These are phyloP conservation scores for Durio zibethinus DNA, from an alignment of 345 rosid species.

Conservation along the genomic window DNA sequence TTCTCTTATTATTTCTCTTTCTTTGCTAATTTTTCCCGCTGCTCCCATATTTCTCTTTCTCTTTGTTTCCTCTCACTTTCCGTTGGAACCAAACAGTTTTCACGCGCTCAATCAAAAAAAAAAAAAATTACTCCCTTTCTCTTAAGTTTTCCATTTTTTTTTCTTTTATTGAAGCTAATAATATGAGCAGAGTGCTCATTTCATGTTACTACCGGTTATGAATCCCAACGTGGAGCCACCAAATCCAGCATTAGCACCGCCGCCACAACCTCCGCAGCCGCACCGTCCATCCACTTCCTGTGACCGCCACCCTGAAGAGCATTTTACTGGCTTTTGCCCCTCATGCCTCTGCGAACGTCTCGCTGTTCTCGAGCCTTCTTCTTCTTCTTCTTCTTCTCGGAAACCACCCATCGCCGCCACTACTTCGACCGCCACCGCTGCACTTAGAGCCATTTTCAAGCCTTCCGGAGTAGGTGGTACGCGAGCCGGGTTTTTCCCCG, in stretches of 20 bases:
- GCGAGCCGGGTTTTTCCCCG: conserved; percentile 52
- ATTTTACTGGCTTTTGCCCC: conserved; percentile 92
- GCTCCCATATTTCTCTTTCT: conserved; percentile 21
- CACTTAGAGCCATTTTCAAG: conserved; percentile 57
- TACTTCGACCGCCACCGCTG: conserved; percentile 29
- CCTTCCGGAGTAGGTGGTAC: conserved; percentile 30
- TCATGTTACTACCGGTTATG: conserved; percentile 62
- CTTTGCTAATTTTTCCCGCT: background rate
- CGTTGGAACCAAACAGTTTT: conserved; percentile 73
- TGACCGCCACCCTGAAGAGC: conserved; percentile 80
- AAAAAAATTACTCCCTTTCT: no score
- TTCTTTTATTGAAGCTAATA: conserved; percentile 19
- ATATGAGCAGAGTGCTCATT: conserved; percentile 63
- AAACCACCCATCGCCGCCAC: conserved; percentile 54
- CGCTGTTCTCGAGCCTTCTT: conserved; percentile 56
- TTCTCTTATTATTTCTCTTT: conserved; percentile 13
- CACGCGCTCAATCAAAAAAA: conserved; percentile 2
- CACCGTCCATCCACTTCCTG: conserved; percentile 85
- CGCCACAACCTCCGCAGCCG: conserved; percentile 69
- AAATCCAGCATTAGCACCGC: background rate
- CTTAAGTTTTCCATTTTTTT: background rate
- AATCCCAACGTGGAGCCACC: conserved; percentile 70
- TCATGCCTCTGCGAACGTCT: conserved; percentile 98
- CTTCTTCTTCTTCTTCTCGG: conserved; percentile 46
- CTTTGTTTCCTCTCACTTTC: conserved; percentile 39